Conservation (phyloP, 441 rosid species). For the Sinapis alba region DNA sequence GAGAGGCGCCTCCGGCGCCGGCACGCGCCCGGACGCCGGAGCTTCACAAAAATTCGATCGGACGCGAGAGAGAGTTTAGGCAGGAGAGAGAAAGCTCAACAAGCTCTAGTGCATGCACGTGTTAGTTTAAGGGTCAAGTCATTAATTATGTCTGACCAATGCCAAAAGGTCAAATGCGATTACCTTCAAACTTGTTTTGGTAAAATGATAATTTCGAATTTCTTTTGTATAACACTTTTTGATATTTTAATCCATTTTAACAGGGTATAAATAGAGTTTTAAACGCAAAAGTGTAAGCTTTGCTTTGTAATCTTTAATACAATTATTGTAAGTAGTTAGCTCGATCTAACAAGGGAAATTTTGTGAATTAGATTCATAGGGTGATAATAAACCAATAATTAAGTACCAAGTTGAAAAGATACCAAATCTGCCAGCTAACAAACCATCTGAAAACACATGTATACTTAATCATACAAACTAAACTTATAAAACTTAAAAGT, state of each 20-base stretch:
- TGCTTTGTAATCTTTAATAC: neutral
- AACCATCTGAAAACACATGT: conserved; percentile 6
- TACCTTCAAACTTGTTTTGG: neutral
- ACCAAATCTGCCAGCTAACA: conserved; percentile 26
- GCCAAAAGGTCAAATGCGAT: conserved; percentile 22
- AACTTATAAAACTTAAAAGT: neutral
- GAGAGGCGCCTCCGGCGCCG: no score
- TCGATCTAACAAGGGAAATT: neutral
- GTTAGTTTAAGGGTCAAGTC: conserved; percentile 18
- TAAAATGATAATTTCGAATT: neutral
- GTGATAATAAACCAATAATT: neutral
- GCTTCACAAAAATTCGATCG: no score
- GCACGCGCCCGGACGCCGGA: no score
- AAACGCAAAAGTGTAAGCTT: neutral
- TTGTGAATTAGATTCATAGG: conserved; percentile 11
- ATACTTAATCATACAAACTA: neutral
- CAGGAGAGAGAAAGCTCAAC: no score
- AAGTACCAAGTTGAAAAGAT: conserved; percentile 26
- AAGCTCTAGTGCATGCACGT: no score
- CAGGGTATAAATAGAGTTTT: neutral
- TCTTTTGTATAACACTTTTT: neutral
- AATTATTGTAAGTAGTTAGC: neutral
- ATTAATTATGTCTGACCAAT: conserved; percentile 31
- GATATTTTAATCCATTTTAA: neutral
- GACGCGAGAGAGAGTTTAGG: no score